Conservation (phyloP, 768 basidiomycete genomes). For the Leccinum boreale region DNA sequence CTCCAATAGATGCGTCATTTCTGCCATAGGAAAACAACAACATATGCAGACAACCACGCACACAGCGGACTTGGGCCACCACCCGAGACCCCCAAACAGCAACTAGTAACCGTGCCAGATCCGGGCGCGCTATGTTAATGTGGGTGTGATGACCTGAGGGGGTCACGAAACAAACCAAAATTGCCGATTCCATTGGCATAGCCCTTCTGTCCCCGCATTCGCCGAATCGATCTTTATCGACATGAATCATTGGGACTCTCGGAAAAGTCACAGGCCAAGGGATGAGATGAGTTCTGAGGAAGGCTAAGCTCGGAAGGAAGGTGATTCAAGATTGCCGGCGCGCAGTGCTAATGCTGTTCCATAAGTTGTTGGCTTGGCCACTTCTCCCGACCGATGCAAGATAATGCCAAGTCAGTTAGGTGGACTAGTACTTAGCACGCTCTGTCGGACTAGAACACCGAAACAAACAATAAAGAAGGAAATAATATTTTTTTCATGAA, state of each 20-base stretch:
- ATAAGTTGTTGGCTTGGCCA: not conserved
- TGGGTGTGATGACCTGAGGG: not conserved
- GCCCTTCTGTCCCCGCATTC: conserved; percentile 2
- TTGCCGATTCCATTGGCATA: not conserved
- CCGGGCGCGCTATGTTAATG: not conserved
- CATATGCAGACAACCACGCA: not conserved
- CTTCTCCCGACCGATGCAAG: not conserved
- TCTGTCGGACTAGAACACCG: too few species aligned
- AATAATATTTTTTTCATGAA: not conserved
- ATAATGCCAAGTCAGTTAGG: not conserved
- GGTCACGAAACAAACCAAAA: conserved; percentile 5
- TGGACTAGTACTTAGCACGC: not conserved
- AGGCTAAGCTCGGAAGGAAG: not conserved
- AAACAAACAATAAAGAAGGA: too few species aligned
- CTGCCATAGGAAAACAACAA: conserved; percentile 25
- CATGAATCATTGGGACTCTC: not conserved
- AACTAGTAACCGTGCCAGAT: not conserved
- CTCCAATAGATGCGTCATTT: conserved; percentile 26
- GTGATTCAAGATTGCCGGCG: not conserved
- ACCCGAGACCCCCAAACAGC: not conserved
- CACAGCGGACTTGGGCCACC: not conserved
- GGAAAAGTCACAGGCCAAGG: not conserved
- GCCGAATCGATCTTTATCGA: not conserved
- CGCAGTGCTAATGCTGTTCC: not conserved
- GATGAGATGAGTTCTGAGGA: not conserved